These are phyloP conservation scores for Meira nashicola DNA, from an alignment of 1,284 basidiomycete genomes.

Conservation along the genomic window DNA sequence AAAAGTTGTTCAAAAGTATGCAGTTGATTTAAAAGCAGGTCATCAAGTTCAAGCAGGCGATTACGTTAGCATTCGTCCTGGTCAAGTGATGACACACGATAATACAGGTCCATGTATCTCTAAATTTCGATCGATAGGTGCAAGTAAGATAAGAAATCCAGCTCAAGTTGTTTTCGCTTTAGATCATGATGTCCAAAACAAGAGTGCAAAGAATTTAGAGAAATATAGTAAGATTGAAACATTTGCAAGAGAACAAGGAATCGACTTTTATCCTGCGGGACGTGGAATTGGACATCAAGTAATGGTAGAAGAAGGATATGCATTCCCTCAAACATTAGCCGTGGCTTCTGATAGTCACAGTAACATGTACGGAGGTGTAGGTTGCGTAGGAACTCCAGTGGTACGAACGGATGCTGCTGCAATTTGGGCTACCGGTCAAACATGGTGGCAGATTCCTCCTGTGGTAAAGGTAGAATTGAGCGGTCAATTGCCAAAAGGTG, in stretches of 20 bases:
- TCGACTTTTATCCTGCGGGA: conserved; percentile 97
- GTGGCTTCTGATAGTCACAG: conserved; percentile 92
- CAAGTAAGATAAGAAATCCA: conserved; percentile 75
- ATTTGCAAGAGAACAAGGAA: conserved; percentile 76
- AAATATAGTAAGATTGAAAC: conserved; percentile 91
- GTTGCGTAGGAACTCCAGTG: conserved; percentile 93
- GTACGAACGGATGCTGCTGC: conserved; percentile 75
- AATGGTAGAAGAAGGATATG: conserved; percentile 50
- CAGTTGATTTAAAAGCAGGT: conserved; percentile 71
- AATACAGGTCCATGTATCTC: conserved; percentile 97
- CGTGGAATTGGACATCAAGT: conserved; percentile 75
- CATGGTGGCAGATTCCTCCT: conserved; percentile 98
- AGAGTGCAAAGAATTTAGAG: conserved; percentile 80
- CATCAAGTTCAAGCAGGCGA: conserved; percentile 77
- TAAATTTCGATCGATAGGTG: conserved; percentile 86
- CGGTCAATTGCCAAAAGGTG: conserved; percentile 76
- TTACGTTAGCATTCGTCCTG: conserved; percentile 97
- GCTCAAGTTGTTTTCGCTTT: conserved; percentile 89
- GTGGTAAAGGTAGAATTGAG: conserved; percentile 91
- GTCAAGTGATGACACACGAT: conserved; percentile 73
- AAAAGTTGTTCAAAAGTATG: conserved; percentile 95
- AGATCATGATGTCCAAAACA: conserved; percentile 98
- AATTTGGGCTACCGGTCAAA: conserved; percentile 96
- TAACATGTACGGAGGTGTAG: conserved; percentile 98
- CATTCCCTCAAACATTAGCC: conserved; percentile 51